A percentile compares a stretch with the other conserved stretches of the same genome.
Evolutionary conservation across 164 flowering plant species (phyloP).

Genomic region (Aristolochia fimbriata): DNA sequence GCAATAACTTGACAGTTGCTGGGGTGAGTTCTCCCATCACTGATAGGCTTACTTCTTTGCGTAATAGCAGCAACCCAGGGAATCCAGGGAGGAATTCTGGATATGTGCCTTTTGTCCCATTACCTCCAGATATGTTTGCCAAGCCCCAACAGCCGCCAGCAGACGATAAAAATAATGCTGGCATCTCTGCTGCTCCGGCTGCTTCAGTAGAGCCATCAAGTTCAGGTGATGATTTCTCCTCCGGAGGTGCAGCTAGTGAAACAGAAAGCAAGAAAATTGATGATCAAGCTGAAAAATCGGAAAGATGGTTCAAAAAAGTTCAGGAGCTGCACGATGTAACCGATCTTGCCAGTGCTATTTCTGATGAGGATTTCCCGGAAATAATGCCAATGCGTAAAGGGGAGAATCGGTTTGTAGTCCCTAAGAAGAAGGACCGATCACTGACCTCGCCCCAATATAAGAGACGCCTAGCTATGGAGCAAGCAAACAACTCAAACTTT

Average conservation of each 20-base stretch:
- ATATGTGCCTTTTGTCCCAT: constrained; percentile 63
- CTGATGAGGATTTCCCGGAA: constrained; percentile 82
- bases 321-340: constrained; percentile 58
- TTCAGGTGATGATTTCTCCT: constrained; percentile 13
- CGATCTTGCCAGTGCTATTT: constrained; percentile 42
- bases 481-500: constrained; percentile 38
- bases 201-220: constrained; percentile 1
- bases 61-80: constrained; percentile 3
- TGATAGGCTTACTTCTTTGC: constrained; percentile 11
- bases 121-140: constrained; percentile 59
- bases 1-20: background rate
- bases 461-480: constrained; percentile 61
- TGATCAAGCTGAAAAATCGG: constrained; percentile 46
- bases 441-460: constrained; percentile 67
- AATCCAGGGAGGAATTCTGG: constrained; percentile 24
- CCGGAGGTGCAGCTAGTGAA: constrained; percentile 19
- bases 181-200: constrained; percentile 7
- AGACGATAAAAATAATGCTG: background rate
- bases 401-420: constrained; percentile 80
- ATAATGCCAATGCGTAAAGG: constrained; percentile 88
- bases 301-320: constrained; percentile 71
- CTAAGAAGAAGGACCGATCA: constrained; percentile 75
- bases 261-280: constrained; percentile 22
- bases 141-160: constrained; percentile 23
- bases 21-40: constrained; percentile 7